phyloP scores from a whole-genome alignment of 148 eudicot species.

The Cornus kousa region DNA sequence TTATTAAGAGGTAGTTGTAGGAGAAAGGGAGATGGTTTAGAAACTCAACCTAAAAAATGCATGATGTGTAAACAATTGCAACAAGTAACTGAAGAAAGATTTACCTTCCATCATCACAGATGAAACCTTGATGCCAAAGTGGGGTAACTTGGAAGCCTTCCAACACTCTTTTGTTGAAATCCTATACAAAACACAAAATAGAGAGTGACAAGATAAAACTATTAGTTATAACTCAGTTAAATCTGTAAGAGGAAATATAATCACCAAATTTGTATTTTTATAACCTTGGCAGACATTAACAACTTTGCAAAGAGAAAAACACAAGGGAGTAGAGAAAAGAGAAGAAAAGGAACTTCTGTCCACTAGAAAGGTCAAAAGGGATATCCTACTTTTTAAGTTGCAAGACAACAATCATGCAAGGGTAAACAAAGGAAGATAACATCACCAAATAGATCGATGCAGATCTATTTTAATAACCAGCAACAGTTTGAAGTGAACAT shows the following conservation, averaged over 20 bases:
- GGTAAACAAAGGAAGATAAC: neutral
- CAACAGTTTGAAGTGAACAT: neutral
- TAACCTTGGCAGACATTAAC: neutral
- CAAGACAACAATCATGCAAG: neutral
- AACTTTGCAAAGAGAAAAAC: neutral
- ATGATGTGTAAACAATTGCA: neutral
- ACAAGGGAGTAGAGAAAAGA: neutral
- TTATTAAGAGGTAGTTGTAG: too few relatives aligned
- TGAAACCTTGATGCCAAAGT: slow-evolving; percentile 90
- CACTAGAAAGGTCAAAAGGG: neutral
- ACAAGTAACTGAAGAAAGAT: neutral
- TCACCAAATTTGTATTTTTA: neutral
- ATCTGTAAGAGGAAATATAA: neutral
- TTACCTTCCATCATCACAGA: slow-evolving; percentile 95
- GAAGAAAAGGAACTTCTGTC: neutral
- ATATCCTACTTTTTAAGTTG: neutral
- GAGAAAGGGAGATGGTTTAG: too few relatives aligned
- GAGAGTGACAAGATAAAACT: neutral
- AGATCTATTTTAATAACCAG: too few relatives aligned
- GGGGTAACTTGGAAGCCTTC: slow-evolving; percentile 96
- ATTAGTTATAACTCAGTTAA: neutral
- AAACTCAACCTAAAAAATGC: too few relatives aligned
- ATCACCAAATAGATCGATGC: neutral
- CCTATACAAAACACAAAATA: slow-evolving; percentile 37
- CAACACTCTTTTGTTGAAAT: slow-evolving; percentile 57